Base-by-base conservation (phyloP, 768 basidiomycete genomes). In the Amanita brunnescens region DNA sequence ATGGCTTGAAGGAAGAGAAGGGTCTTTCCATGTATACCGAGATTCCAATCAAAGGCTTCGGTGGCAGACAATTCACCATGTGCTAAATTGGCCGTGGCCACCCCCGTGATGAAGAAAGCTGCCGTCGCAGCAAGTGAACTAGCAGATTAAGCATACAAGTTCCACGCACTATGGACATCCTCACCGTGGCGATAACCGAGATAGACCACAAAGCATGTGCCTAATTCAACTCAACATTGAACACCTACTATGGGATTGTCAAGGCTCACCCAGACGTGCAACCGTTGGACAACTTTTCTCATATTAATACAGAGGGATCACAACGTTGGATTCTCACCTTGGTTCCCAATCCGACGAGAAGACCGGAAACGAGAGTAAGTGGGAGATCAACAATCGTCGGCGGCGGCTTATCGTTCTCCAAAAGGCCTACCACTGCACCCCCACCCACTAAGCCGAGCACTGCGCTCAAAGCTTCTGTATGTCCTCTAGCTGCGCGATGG, bases 121-220 rank as follows among this genome's bases (percentile, higher is more conserved):
- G 67, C 66, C 5, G 79, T 81, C 13, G 81, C 80, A 4, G 63
- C 71, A 33, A 80, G 64, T 2, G 81, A 83, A 21, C 80, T 81
- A 35, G 44, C 42, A 20, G 32, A 41, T 45, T 40, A 53, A 30
- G 24, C n/a, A 42, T 47, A 37, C 46, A 50, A 46, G 56, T 57
- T 55, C 24, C 49, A 54, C 38, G n/a, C 7, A 20, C 49, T 16
- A 39, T 41, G 49, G 18, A 35, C 14, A 3, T 30, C 55, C 69
- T 42, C 58, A 79, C 81, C 81, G 72, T 47, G 62, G 30, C 37
- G 81, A 83, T 52, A 80, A 67, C 24, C 77, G 73, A 34, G 81
- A 77, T 37, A 82, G 48, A 26, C 82, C 82, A 53, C 71, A 72
- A 49, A 84, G 69, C 81, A 84, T 83, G 66, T 84, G 82, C 41